Evolutionary conservation across 2,329 filamentous ascomycete genomes (phyloP).

Genomic region (Colletotrichum tropicicola): DNA sequence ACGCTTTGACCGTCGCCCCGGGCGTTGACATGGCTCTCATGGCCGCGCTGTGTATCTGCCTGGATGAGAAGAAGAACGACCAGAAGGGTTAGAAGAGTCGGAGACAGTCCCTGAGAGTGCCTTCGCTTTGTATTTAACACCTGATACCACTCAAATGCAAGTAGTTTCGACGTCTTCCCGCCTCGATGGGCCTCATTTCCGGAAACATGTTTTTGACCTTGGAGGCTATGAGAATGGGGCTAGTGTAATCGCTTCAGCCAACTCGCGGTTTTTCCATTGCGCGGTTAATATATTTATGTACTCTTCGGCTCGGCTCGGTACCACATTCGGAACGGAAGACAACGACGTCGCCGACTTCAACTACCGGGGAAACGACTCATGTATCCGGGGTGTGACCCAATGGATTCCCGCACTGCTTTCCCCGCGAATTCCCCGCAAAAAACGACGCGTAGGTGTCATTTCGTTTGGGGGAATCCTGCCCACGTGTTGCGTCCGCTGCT

Average conservation of each 20-base stretch:
- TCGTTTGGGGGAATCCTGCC: no score
- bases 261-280: no score
- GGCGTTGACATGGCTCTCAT: slow-evolving; percentile 73
- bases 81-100: slow-evolving; percentile 7
- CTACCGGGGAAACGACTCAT: not conserved
- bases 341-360: not conserved
- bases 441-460: no score
- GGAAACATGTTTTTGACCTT: no score
- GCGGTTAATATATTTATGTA: not conserved
- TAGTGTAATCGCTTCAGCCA: no score
- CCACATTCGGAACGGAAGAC: not conserved
- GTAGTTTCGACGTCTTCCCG: no score
- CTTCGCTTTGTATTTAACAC: no score
- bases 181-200: no score
- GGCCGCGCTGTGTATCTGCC: slow-evolving; percentile 71
- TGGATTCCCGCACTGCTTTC: not conserved
- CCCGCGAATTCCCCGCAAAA: not conserved
- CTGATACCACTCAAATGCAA: no score
- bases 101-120: no score
- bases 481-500: no score
- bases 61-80: slow-evolving; percentile 70
- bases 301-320: slow-evolving; percentile 5
- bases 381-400: not conserved
- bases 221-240: no score
- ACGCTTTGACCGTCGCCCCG: slow-evolving; percentile 69